Conservation (phyloP, 1,284 basidiomycete species). For the Ganoderma meredithae region DNA sequence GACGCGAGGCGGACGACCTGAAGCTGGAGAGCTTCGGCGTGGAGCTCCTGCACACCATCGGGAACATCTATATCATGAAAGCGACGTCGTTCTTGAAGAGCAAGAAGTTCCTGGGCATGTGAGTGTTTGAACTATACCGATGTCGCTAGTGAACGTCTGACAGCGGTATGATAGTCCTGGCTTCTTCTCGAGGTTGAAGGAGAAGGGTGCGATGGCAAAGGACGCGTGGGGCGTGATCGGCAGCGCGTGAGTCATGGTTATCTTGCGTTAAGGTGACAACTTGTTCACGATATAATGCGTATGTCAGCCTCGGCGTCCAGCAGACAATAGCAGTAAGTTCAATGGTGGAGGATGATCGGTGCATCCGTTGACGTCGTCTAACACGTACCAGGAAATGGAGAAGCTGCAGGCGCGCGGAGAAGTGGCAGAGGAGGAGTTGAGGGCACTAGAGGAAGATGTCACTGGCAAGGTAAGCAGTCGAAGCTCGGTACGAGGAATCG, state of each 20-base stretch:
- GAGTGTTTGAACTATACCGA: constrained; percentile 41
- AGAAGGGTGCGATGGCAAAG: constrained; percentile 92
- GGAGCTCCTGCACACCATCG: constrained; percentile 89
- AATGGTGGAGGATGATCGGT: neutral
- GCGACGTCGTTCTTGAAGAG: constrained; percentile 93
- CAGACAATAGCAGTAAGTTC: constrained; percentile 55
- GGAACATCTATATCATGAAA: constrained; percentile 92
- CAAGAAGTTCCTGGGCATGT: constrained; percentile 90
- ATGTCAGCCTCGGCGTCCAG: constrained; percentile 69
- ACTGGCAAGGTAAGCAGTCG: constrained; percentile 78
- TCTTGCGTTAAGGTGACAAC: neutral
- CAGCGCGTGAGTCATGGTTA: constrained; percentile 73
- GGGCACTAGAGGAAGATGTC: constrained; percentile 92
- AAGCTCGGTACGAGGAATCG: neutral
- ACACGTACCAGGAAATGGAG: constrained; percentile 84
- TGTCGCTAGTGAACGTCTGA: constrained; percentile 1
- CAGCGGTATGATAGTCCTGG: constrained; percentile 68
- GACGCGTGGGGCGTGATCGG: constrained; percentile 95
- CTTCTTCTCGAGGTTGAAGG: constrained; percentile 94
- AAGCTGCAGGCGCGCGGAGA: constrained; percentile 90
- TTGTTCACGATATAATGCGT: neutral
- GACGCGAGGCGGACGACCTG: constrained; percentile 92
- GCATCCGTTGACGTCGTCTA: constrained; percentile 44
- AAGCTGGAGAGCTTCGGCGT: constrained; percentile 99
- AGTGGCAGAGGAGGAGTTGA: constrained; percentile 82